Base-by-base conservation (phyloP, 106 monocot genomes). In the Vanilla planifolia region DNA sequence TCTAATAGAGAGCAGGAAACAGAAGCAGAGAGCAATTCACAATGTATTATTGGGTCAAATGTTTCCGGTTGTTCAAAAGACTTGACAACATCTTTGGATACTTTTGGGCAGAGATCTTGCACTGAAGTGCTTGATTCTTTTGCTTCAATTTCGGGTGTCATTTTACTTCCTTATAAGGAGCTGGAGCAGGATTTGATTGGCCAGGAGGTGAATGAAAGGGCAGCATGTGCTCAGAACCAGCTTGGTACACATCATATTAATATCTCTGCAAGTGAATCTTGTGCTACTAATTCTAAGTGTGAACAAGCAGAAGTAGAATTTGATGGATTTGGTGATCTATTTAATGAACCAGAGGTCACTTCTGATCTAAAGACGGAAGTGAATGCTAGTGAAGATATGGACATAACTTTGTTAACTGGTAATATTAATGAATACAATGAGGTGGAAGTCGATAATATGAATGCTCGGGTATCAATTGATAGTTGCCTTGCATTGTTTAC, bases 401-500 rank as follows among this genome's bases (percentile, higher is more conserved):
- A 81, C 44, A 32, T 67, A 21, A 80, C 70, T 45, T 77, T 79
- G 57, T 76, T 70, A 63, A 59, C 33, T 55, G 75, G 71, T 63
- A 76, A 68, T 51, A 68, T 51, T 55, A 65, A 68, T 55, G 83
- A 80, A 46, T 80, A 64, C 36, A 80, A 52, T 64, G 68, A 73
- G 22, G 78, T 80, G 23, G 92, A 92, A 67, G 75, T 88, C 58
- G 96, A 98, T 27, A 29, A 84, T 63, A 73, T 64, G 6, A 60
- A 80, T 71, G 61, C 81, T 47, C 85, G 70, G 4, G 92, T 92
- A 58, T 99, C 92, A 46, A 62, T 99, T 48, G 64, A 73, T 51
- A 77, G 88, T 41, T 99, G 98, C 43, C 77, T 99, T 43, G 69
- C 79, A 0, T 77, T 81, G 67, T 92, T 92, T 40, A 92, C 92